Percentiles rank a stretch among this genome's conserved stretches.
Evolutionary conservation across 257 asterid genomes (phyloP).

Genomic region (Solanum sejunctum): DNA sequence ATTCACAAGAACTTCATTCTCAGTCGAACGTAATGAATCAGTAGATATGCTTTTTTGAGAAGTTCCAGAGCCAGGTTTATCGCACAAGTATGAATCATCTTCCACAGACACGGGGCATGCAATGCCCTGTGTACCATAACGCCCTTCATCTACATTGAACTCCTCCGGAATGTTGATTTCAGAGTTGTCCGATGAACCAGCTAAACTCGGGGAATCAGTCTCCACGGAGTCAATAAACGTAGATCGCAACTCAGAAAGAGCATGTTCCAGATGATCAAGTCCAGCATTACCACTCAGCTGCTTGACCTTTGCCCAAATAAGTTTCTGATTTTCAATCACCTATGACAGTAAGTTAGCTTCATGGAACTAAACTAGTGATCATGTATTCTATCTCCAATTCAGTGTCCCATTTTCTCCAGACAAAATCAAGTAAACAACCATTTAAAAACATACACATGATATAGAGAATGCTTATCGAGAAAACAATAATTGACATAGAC

Average conservation of each 20-base stretch:
- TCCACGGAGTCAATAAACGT: neutral
- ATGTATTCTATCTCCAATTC: neutral
- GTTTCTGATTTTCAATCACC: constrained; percentile 13
- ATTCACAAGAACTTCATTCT: constrained; percentile 12
- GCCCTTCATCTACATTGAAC: neutral
- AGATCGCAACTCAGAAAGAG: constrained; percentile 4
- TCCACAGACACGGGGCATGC: neutral
- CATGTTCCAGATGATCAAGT: constrained; percentile 4
- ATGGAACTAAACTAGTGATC: neutral
- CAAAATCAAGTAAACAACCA: neutral
- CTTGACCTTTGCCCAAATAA: constrained; percentile 3
- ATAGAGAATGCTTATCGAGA: neutral
- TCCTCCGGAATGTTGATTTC: neutral
- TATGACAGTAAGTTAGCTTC: neutral
- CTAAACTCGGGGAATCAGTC: neutral
- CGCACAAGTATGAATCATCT: neutral
- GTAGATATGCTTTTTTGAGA: neutral
- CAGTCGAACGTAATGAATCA: neutral
- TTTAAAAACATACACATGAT: neutral
- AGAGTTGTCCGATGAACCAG: constrained; percentile 1
- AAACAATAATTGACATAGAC: neutral
- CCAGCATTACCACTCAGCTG: constrained; percentile 10
- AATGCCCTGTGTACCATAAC: neutral
- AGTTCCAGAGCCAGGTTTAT: neutral
- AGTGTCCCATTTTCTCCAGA: neutral